Evolutionary conservation across 495 filamentous ascomycete genomes (phyloP).

Genomic region (Rostrohypoxylon terebratum): DNA sequence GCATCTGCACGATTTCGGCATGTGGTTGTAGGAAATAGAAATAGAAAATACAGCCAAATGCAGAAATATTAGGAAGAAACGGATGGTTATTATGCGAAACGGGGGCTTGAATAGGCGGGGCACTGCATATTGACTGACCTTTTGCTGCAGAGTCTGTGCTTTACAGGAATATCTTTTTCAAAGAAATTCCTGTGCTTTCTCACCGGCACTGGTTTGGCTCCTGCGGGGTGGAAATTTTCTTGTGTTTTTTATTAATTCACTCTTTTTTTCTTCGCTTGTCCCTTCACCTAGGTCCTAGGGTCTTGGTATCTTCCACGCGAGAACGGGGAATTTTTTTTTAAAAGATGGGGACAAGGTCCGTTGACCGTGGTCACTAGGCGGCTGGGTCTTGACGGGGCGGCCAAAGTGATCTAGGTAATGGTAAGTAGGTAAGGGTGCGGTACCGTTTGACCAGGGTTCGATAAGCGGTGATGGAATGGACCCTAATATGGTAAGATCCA

Average conservation of each 20-base stretch:
- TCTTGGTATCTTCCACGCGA: constrained; percentile 40
- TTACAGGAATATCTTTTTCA: constrained; percentile 30
- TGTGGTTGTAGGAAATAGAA: constrained; percentile 47
- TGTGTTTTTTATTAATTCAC: constrained; percentile 12
- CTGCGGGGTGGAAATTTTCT: constrained; percentile 37
- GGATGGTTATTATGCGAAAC: constrained; percentile 43
- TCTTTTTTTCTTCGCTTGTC: constrained; percentile 35
- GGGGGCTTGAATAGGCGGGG: constrained; percentile 48
- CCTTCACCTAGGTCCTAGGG: constrained; percentile 39
- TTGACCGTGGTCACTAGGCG: constrained; percentile 28
- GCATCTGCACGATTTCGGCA: constrained; percentile 46
- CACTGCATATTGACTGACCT: constrained; percentile 50
- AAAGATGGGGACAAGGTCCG: constrained; percentile 42
- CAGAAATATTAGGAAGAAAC: constrained; percentile 37
- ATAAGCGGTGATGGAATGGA: constrained; percentile 42
- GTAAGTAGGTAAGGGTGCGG: constrained; percentile 41
- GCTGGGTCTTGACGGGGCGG: constrained; percentile 41
- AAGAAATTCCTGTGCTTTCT: constrained; percentile 10
- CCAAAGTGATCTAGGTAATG: constrained; percentile 28
- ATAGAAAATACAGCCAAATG: constrained; percentile 41
- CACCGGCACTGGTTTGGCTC: constrained; percentile 13
- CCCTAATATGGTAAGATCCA: constrained; percentile 39
- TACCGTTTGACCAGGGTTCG: constrained; percentile 44
- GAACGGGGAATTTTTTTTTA: constrained; percentile 37
- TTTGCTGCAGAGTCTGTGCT: constrained; percentile 43